Conservation (phyloP, 2,329 filamentous ascomycete species). For the Penicillium frequentans region DNA sequence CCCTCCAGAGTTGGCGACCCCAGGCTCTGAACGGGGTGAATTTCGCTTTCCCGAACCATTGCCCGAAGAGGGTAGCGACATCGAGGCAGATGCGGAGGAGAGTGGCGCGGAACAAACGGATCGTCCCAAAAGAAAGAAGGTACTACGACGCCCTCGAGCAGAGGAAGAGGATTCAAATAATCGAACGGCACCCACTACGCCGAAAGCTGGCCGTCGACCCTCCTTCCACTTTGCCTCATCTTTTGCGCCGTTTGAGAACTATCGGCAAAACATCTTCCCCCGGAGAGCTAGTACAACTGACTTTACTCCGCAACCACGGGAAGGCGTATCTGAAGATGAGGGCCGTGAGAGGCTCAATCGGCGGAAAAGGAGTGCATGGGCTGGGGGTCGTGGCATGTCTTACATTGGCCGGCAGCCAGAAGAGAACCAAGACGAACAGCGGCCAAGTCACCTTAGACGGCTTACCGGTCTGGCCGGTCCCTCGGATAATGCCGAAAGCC, state of each 20-base stretch:
- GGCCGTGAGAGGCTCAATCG: constrained; percentile 64
- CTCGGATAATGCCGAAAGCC: constrained; percentile 63
- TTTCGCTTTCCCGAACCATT: constrained; percentile 57
- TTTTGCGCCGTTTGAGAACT: constrained; percentile 47
- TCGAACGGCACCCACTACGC: constrained; percentile 68
- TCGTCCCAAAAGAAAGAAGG: constrained; percentile 59
- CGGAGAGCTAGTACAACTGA: constrained; percentile 68
- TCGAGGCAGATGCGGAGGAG: constrained; percentile 78
- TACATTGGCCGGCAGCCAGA: constrained; percentile 54
- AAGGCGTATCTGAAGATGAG: constrained; percentile 73
- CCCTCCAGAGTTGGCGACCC: constrained; percentile 43
- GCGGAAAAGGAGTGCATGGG: constrained; percentile 60
- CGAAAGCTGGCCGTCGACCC: constrained; percentile 46
- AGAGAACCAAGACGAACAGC: constrained; percentile 54
- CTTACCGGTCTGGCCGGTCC: constrained; percentile 64
- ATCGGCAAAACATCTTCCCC: constrained; percentile 54
- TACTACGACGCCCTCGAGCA: constrained; percentile 57
- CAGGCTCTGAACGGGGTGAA: constrained; percentile 50
- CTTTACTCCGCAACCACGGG: constrained; percentile 55
- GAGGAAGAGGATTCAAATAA: constrained; percentile 50
- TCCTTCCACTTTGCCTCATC: constrained; percentile 48
- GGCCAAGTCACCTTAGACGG: constrained; percentile 64
- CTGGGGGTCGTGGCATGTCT: constrained; percentile 48
- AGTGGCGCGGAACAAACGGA: constrained; percentile 73
- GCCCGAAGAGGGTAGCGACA: constrained; percentile 65